Evolutionary conservation across 441 rosid species (phyloP).

Genomic region (Gossypium davidsonii): DNA sequence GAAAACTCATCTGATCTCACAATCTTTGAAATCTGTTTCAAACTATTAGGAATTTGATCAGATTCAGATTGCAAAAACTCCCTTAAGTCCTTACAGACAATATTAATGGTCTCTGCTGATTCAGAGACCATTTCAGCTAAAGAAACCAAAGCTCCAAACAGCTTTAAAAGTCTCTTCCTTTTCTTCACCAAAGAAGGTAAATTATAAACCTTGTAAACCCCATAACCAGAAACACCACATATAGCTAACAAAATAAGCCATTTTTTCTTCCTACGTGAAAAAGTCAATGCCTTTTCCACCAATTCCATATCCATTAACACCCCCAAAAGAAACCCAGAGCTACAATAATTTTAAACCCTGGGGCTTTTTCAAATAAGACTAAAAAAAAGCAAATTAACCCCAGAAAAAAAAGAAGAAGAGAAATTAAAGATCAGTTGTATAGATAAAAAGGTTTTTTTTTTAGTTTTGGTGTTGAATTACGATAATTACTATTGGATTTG

Average conservation of each 20-base stretch:
- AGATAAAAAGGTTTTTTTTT: neutral
- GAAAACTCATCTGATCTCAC: constrained; percentile 53
- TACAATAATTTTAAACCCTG: neutral
- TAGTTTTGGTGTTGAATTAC: neutral
- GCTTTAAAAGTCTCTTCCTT: constrained; percentile 45
- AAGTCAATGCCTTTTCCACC: constrained; percentile 30
- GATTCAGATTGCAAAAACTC: constrained; percentile 67
- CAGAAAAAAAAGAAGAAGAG: neutral
- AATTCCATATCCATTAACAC: constrained; percentile 43
- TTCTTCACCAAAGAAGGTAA: constrained; percentile 43
- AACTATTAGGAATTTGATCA: constrained; percentile 70
- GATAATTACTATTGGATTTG: neutral
- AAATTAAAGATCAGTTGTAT: neutral
- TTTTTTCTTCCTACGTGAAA: constrained; percentile 43
- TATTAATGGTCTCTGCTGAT: constrained; percentile 48
- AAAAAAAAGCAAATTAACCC: neutral
- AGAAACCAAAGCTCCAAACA: constrained; percentile 52
- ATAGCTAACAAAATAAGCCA: constrained; percentile 49
- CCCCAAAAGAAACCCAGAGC: constrained; percentile 18
- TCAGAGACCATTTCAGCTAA: constrained; percentile 64
- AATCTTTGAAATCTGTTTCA: constrained; percentile 79
- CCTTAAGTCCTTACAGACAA: constrained; percentile 68
- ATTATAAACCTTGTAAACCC: constrained; percentile 51
- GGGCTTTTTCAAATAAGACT: neutral
- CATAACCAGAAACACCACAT: constrained; percentile 54